Conservation (phyloP, 768 basidiomycete species). For the Fistulinella prunicolor region DNA sequence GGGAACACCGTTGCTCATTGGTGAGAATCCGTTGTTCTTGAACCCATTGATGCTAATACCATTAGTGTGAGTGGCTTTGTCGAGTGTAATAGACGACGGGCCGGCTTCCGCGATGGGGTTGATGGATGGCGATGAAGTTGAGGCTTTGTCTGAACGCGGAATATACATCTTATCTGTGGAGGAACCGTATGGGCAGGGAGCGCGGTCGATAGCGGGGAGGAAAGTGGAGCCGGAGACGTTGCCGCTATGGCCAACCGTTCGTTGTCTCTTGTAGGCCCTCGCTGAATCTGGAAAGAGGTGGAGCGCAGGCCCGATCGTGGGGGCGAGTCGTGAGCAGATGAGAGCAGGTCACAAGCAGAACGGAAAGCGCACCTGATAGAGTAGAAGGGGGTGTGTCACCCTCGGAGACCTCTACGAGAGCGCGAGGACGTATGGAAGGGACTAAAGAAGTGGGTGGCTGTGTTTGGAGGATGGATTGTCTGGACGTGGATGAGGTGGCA, state of each 20-base stretch:
- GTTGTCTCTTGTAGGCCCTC: constrained; percentile 70
- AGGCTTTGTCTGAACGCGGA: constrained; percentile 48
- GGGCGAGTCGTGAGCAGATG: constrained; percentile 4
- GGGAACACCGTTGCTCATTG: constrained; percentile 46
- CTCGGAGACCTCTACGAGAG: constrained; percentile 56
- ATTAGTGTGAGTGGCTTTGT: constrained; percentile 32
- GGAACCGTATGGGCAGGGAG: constrained; percentile 25
- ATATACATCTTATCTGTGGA: constrained; percentile 48
- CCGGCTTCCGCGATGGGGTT: constrained; percentile 47
- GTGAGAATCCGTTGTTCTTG: constrained; percentile 36
- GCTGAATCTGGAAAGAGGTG: constrained; percentile 39
- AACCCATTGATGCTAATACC: constrained; percentile 45
- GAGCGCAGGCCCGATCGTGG: neutral
- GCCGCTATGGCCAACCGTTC: constrained; percentile 45
- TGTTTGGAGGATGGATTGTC: constrained; percentile 24
- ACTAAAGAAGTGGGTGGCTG: constrained; percentile 44
- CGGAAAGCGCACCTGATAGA: constrained; percentile 22
- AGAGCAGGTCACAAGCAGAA: neutral
- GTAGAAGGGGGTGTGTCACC: constrained; percentile 27
- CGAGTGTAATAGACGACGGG: constrained; percentile 45
- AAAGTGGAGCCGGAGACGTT: constrained; percentile 33
- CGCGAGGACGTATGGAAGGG: constrained; percentile 62
- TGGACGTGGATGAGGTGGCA: constrained; percentile 29
- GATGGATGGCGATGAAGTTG: constrained; percentile 43
- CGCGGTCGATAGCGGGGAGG: constrained; percentile 20